Percentiles rank a stretch among this genome's conserved stretches.
Conservation (phyloP, 176 grass and related monocot species). For the Raddia distichophylla region DNA sequence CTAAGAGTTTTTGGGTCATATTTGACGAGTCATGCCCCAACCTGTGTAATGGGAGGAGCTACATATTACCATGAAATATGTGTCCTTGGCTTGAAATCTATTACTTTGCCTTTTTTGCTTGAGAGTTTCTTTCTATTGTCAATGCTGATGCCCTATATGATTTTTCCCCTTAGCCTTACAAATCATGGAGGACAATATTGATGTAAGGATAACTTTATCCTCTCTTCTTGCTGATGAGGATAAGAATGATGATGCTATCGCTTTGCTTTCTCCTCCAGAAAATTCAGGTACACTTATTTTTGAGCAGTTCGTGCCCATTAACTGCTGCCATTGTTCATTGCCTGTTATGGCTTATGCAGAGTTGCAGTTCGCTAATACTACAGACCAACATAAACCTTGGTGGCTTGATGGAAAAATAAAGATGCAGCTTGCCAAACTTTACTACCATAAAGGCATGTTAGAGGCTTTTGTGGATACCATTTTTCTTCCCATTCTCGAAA, state of each 20-base stretch:
- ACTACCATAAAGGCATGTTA: slow-evolving; percentile 62
- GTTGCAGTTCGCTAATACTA: slow-evolving; percentile 36
- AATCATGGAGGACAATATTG: slow-evolving; percentile 64
- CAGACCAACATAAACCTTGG: slow-evolving; percentile 61
- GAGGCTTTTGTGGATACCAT: slow-evolving; percentile 77
- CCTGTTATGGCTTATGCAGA: slow-evolving; percentile 40
- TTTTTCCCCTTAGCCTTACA: slow-evolving; percentile 58
- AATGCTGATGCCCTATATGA: slow-evolving; percentile 28
- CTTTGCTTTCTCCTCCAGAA: slow-evolving; percentile 76
- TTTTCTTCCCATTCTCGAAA: slow-evolving; percentile 78
- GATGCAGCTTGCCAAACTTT: slow-evolving; percentile 86
- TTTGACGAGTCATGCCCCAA: not conserved
- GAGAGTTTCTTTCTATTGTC: slow-evolving; percentile 10
- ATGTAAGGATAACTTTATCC: slow-evolving; percentile 67
- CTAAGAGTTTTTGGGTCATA: not conserved
- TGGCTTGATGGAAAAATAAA: slow-evolving; percentile 87
- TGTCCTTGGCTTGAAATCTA: not conserved
- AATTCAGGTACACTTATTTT: slow-evolving; percentile 43
- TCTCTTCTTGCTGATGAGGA: slow-evolving; percentile 70
- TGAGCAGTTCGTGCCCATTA: slow-evolving; percentile 3
- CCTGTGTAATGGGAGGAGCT: not conserved
- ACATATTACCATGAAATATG: not conserved
- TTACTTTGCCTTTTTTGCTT: not conserved
- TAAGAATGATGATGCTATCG: slow-evolving; percentile 64
- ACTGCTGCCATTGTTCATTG: not conserved